Evolutionary conservation across 306 rosid species (phyloP), one percentile per base, ranked within the genome.

Genomic region (Gastrolobium bilobum): DNA sequence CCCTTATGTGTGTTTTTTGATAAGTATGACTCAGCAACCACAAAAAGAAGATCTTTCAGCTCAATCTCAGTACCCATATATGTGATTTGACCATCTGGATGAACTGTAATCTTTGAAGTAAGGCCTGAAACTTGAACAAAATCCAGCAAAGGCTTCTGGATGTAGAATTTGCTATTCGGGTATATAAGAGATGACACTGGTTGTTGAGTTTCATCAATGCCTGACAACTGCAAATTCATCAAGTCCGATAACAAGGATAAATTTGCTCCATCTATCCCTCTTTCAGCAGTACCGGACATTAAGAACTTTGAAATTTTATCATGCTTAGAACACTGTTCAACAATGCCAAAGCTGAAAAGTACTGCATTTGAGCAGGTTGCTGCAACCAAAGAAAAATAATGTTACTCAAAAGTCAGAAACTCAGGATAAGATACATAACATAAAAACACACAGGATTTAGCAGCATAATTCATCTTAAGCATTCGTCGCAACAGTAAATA

Each of bases 11-110:
- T 80, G 77, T 29, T 72, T 66, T 89, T 86, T 56, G 87, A 67
- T 31, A 91, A 52, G 81, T 87, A 85, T 70, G 93, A 91, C 72
- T 92, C 89, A 4, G 93, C 87, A 81, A 92, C 89, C 50, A 82
- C 83, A 34, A 97, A 86, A 75, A 91, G 88, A 57, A 94, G 88
- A 87, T 91, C 90, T 81, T 87, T 88, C 88, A 91, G 84, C 86
- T 92, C 92, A 73, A 83, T 78, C 57, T 84, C 88, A 39, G 88
- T 68, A 75, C 88, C 93, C 69, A 80, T 88, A 78, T 84, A 88
- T 44, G 86, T 64, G 79, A 89, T 86, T 64, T 76, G 91, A 30
- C 95, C 99, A 80, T 92, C 92, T 56, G 89, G 90, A 63, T 77
- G 91, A 84, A 89, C 75, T 5, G 76, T 76, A 59, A 94, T 75